Conservation (phyloP, 23 red algal species). For the Agarophyton chilense region DNA sequence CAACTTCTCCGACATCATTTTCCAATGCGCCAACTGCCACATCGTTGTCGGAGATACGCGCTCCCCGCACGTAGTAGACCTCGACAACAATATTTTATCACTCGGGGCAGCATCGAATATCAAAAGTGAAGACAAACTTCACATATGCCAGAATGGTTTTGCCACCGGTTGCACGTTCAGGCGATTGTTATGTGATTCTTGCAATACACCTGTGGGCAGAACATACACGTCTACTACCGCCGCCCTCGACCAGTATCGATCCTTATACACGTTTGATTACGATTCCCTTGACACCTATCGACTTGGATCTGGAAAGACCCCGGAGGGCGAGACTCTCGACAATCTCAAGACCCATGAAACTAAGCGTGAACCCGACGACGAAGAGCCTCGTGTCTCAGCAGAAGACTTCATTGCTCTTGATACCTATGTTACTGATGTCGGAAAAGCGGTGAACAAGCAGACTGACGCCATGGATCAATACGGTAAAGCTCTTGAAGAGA, state of each 20-base stretch:
- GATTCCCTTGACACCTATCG: constrained; percentile 30
- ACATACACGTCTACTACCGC: constrained; percentile 39
- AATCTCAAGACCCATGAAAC: background rate
- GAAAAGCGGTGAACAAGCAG: constrained; percentile 28
- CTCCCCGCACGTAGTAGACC: background rate
- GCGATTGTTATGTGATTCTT: constrained; percentile 22
- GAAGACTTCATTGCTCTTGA: constrained; percentile 31
- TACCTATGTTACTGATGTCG: constrained; percentile 33
- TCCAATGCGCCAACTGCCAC: constrained; percentile 52
- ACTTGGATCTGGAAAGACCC: constrained; percentile 43
- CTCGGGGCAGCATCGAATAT: constrained; percentile 31
- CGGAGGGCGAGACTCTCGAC: background rate
- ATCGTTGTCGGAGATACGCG: constrained; percentile 39
- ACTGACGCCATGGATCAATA: constrained; percentile 28
- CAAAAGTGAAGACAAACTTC: background rate
- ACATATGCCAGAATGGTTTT: constrained; percentile 27
- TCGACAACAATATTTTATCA: constrained; percentile 26
- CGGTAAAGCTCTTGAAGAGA: constrained; percentile 27
- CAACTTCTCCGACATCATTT: constrained; percentile 28
- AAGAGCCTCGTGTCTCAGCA: background rate
- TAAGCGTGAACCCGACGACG: background rate
- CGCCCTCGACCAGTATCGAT: constrained; percentile 31
- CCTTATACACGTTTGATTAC: constrained; percentile 43
- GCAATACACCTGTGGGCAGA: constrained; percentile 6
- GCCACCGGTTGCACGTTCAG: constrained; percentile 46